phyloP scores from a whole-genome alignment of 1,284 basidiomycete species.

The Kwoniella shivajii region DNA sequence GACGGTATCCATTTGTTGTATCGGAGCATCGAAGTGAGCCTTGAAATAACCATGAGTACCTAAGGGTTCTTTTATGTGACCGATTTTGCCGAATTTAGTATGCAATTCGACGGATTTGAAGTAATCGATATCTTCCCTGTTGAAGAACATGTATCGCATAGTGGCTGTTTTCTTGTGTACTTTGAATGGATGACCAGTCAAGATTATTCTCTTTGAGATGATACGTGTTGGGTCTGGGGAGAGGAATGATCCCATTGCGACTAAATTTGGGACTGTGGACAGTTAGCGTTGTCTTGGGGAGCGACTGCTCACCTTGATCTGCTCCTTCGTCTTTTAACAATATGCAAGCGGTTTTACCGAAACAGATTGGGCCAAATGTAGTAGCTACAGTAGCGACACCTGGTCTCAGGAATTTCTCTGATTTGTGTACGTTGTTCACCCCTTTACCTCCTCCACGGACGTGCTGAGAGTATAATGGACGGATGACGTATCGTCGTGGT shows the following conservation, averaged over 20 bases:
- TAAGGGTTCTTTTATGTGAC: slow-evolving; percentile 90
- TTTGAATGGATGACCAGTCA: slow-evolving; percentile 96
- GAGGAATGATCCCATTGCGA: slow-evolving; percentile 86
- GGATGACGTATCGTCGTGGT: slow-evolving; percentile 77
- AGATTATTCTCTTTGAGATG: slow-evolving; percentile 86
- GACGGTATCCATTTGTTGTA: slow-evolving; percentile 94
- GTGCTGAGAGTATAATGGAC: slow-evolving; percentile 91
- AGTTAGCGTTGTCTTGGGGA: neutral
- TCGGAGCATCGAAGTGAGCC: slow-evolving; percentile 91
- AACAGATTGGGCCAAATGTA: slow-evolving; percentile 83
- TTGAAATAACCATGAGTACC: slow-evolving; percentile 99
- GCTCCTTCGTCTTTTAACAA: slow-evolving; percentile 70
- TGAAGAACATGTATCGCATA: slow-evolving; percentile 98
- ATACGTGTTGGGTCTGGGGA: slow-evolving; percentile 89
- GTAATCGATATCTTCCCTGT: slow-evolving; percentile 86
- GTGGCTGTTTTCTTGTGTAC: slow-evolving; percentile 98
- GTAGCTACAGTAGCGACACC: slow-evolving; percentile 80
- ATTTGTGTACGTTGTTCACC: slow-evolving; percentile 96
- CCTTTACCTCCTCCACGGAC: slow-evolving; percentile 85
- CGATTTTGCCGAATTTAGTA: slow-evolving; percentile 89
- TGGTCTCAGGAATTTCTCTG: slow-evolving; percentile 87
- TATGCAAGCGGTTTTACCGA: slow-evolving; percentile 80
- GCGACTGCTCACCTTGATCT: slow-evolving; percentile 63
- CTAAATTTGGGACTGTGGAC: slow-evolving; percentile 72
- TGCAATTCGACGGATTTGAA: slow-evolving; percentile 91